Percentiles rank a stretch among this genome's conserved stretches.
These are phyloP conservation scores for Skeletonema tropicum DNA, from an alignment of 108 stramenopile genomes.

Conservation along the genomic window DNA sequence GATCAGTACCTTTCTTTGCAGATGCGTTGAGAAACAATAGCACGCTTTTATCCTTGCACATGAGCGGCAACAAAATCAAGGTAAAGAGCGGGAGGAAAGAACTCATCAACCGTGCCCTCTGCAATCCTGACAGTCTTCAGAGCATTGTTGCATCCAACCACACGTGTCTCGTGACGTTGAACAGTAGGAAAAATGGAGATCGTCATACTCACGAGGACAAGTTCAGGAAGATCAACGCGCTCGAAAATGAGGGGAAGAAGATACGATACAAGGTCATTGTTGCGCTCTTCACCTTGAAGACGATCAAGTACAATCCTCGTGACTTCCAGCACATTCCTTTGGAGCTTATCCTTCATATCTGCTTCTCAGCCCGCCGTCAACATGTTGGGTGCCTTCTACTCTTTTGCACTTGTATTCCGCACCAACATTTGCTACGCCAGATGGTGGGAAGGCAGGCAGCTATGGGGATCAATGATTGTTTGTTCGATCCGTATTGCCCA, in stretches of 20 bases:
- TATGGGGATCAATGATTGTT: neutral
- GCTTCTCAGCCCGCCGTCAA: too few species aligned
- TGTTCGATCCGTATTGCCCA: neutral
- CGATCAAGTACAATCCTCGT: neutral
- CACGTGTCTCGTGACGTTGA: neutral
- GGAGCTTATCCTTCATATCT: neutral
- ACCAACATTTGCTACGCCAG: conserved; percentile 1
- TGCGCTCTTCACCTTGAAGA: conserved; percentile 2
- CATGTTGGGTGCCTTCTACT: neutral
- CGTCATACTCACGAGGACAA: neutral
- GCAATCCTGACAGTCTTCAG: neutral
- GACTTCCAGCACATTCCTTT: neutral
- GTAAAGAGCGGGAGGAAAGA: neutral
- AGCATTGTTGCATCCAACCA: conserved; percentile 2
- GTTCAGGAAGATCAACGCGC: conserved; percentile 1
- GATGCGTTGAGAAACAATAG: neutral
- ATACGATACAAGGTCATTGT: conserved; percentile 3
- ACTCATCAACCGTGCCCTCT: neutral
- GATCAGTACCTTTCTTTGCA: conserved; percentile 1
- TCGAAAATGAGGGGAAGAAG: conserved; percentile 2
- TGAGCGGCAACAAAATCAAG: neutral
- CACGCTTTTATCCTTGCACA: neutral
- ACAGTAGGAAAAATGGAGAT: neutral
- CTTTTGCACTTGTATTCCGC: neutral
- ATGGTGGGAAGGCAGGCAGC: neutral